A percentile compares a stretch with the other conserved stretches of the same genome.
Evolutionary conservation across 2,329 filamentous ascomycete genomes (phyloP).

Genomic region (Shiraia bambusicola): DNA sequence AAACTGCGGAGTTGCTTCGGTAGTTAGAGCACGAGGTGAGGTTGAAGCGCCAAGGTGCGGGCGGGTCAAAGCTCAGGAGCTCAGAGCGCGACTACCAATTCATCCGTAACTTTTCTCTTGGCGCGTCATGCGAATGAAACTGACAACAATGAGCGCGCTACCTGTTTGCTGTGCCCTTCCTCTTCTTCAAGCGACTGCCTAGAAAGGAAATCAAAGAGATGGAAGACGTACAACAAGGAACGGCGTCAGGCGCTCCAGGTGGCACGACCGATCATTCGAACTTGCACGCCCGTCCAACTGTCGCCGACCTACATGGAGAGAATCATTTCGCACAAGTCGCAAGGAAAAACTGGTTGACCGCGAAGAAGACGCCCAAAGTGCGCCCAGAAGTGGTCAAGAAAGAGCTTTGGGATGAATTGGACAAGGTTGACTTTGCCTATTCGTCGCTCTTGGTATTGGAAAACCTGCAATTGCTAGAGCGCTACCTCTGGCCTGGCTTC

Average conservation of each 20-base stretch:
- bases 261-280: conserved; percentile 26
- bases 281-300: conserved; percentile 58
- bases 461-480: conserved; percentile 86
- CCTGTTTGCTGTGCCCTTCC: conserved; percentile 14
- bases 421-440: conserved; percentile 75
- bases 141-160: conserved; percentile 33
- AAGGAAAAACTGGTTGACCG: conserved; percentile 79
- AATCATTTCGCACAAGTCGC: conserved; percentile 69
- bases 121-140: conserved; percentile 25
- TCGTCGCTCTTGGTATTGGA: conserved; percentile 81
- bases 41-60: conserved; percentile 15
- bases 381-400: conserved; percentile 80
- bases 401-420: conserved; percentile 85
- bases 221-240: conserved; percentile 26
- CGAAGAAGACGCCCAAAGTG: conserved; percentile 64
- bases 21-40: conserved; percentile 18
- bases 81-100: conserved; percentile 13
- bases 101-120: conserved; percentile 31
- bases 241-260: conserved; percentile 13
- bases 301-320: conserved; percentile 70
- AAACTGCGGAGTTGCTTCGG: conserved; percentile 12
- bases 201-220: conserved; percentile 19
- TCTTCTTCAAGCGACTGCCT: conserved; percentile 5
- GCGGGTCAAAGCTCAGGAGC: conserved; percentile 1
- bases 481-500: conserved; percentile 93